Evolutionary conservation across 768 basidiomycete species (phyloP).

Genomic region (Tephrocybe sp.): DNA sequence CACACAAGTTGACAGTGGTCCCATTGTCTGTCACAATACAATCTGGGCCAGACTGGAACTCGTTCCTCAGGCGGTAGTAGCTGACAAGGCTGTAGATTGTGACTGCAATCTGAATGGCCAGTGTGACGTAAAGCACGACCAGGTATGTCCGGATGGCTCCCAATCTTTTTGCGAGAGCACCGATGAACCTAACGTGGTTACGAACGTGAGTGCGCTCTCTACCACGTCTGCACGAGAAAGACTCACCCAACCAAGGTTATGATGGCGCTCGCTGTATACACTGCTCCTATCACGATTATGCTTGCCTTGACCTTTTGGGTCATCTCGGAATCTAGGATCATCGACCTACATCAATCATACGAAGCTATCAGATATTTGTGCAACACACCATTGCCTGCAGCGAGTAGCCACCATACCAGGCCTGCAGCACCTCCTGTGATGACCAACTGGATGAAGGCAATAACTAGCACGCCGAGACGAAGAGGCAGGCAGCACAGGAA

Average conservation of each 20-base stretch:
- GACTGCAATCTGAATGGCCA: constrained; percentile 29
- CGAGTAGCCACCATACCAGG: constrained; percentile 29
- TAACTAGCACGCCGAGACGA: constrained; percentile 38
- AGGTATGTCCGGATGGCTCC: constrained; percentile 33
- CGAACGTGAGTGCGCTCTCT: background rate
- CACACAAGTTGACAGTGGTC: constrained; percentile 28
- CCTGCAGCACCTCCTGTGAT: constrained; percentile 29
- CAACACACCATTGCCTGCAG: constrained; percentile 15
- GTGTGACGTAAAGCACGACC: constrained; percentile 26
- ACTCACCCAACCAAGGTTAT: constrained; percentile 33
- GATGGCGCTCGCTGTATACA: constrained; percentile 33
- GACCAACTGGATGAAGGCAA: constrained; percentile 39
- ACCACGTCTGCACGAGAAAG: background rate
- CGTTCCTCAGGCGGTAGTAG: constrained; percentile 26
- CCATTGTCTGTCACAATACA: constrained; percentile 26
- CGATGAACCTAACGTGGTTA: constrained; percentile 33
- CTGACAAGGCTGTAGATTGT: constrained; percentile 30
- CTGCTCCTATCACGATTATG: constrained; percentile 28
- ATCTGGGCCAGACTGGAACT: constrained; percentile 22
- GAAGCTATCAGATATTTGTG: constrained; percentile 17
- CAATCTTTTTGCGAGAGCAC: constrained; percentile 36
- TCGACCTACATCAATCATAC: background rate
- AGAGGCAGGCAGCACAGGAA: constrained; percentile 43
- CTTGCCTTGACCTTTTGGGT: constrained; percentile 26
- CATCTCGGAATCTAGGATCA: constrained; percentile 23